Conservation (phyloP, 768 basidiomycete genomes). For the Leccinum arenicola region DNA sequence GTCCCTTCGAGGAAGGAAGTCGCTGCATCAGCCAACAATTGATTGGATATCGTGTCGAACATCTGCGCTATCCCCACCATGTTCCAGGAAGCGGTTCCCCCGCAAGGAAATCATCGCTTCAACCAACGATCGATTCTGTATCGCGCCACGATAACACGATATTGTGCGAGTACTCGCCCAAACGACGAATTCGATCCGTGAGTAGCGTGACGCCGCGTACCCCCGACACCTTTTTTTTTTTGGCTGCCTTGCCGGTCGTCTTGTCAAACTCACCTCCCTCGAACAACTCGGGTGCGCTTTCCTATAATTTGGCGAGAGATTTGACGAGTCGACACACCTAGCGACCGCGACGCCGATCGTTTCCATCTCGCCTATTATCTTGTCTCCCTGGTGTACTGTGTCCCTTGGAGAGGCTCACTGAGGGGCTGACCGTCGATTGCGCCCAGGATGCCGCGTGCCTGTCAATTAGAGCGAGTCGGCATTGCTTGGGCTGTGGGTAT, state of each 20-base stretch:
- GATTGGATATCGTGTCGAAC: not conserved
- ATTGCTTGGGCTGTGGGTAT: too few relatives aligned
- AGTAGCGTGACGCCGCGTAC: slow-evolving; percentile 26
- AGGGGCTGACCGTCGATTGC: slow-evolving; percentile 19
- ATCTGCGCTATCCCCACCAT: not conserved
- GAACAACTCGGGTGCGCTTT: slow-evolving; percentile 47
- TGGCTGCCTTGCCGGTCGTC: slow-evolving; percentile 48
- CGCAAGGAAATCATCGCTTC: not conserved
- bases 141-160: not conserved
- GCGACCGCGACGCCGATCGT: slow-evolving; percentile 36
- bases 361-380: slow-evolving; percentile 55
- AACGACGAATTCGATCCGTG: slow-evolving; percentile 32
- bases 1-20: not conserved
- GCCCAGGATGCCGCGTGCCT: slow-evolving; percentile 17
- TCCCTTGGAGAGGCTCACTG: slow-evolving; percentile 24
- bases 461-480: not conserved
- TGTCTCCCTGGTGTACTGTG: slow-evolving; percentile 43
- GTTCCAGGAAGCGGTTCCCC: not conserved
- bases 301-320: slow-evolving; percentile 41
- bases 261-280: slow-evolving; percentile 58
- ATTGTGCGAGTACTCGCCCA: not conserved
- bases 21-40: not conserved
- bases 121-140: not conserved
- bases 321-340: not conserved
- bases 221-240: slow-evolving; percentile 33